These are phyloP conservation scores for Ustilago esculenta DNA, from an alignment of 1,284 basidiomycete species.

Conservation along the genomic window DNA sequence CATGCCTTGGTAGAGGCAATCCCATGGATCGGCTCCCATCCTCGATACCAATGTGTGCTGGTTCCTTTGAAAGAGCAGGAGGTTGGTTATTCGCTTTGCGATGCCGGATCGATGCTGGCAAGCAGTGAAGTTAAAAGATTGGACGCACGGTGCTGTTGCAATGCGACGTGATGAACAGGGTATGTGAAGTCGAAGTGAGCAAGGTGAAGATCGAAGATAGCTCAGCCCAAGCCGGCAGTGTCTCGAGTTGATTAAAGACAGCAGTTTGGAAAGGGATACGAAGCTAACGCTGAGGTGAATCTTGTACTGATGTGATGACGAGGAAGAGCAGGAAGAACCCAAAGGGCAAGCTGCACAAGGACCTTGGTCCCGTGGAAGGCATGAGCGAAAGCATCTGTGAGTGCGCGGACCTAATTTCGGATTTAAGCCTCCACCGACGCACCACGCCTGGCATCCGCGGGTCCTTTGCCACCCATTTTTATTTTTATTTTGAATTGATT, in stretches of 20 bases:
- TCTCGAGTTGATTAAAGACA: neutral
- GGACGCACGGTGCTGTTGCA: neutral
- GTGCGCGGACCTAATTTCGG: slow-evolving; percentile 4
- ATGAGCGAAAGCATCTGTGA: neutral
- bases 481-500: neutral
- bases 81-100: too few species aligned
- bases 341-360: neutral
- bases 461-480: neutral
- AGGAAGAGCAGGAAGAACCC: too few species aligned
- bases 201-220: slow-evolving; percentile 1
- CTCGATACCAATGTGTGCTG: slow-evolving; percentile 1
- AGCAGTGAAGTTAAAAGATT: neutral
- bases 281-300: neutral
- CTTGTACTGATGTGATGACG: neutral
- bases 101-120: too few species aligned
- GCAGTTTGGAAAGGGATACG: slow-evolving; percentile 4
- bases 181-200: neutral
- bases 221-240: slow-evolving; percentile 16
- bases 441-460: slow-evolving; percentile 8
- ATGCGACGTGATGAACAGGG: neutral
- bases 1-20: slow-evolving; percentile 50
- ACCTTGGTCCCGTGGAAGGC: neutral
- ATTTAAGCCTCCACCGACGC: too few species aligned
- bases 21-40: slow-evolving; percentile 40
- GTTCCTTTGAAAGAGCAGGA: too few species aligned